phyloP scores from a whole-genome alignment of 2,329 filamentous ascomycete species.

The Atkinsonella hypoxylon region DNA sequence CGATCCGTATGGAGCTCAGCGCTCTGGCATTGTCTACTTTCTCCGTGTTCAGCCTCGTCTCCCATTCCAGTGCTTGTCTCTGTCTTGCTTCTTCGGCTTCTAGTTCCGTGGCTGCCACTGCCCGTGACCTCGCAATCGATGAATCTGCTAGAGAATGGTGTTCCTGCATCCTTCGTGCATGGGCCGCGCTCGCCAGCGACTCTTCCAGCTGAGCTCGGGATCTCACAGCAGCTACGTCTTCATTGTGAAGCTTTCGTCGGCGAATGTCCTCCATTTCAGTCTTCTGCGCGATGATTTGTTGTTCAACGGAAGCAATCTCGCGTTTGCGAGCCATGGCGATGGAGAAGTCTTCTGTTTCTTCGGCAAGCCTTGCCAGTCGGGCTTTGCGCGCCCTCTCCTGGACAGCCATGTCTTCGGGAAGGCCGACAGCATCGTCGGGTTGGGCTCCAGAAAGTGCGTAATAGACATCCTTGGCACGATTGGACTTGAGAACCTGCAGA shows the following conservation, averaged over 20 bases:
- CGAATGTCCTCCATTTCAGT: constrained; percentile 40
- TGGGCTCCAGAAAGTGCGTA: constrained; percentile 42
- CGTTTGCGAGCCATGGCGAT: constrained; percentile 35
- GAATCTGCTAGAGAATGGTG: constrained; percentile 35
- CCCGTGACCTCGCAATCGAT: constrained; percentile 28
- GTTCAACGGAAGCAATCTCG: constrained; percentile 39
- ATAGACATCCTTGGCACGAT: constrained; percentile 40
- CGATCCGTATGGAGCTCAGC: constrained; percentile 34
- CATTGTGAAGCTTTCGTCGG: constrained; percentile 30
- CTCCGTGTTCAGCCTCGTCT: constrained; percentile 32
- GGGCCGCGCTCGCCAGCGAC: constrained; percentile 18
- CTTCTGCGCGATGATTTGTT: constrained; percentile 35
- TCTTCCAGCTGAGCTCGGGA: constrained; percentile 37
- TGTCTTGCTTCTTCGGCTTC: constrained; percentile 32
- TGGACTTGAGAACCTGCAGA: constrained; percentile 35
- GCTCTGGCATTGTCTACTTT: constrained; percentile 36
- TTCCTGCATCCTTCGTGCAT: constrained; percentile 29
- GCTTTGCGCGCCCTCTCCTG: constrained; percentile 39
- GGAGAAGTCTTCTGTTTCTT: constrained; percentile 37
- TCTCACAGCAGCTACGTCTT: constrained; percentile 32
- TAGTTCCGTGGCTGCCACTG: constrained; percentile 34
- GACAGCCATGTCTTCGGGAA: constrained; percentile 36
- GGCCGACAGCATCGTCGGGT: constrained; percentile 38
- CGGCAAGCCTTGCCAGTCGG: constrained; percentile 30
- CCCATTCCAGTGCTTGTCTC: constrained; percentile 35